These are phyloP conservation scores for Trichosporon sp. DNA, from an alignment of 1,284 basidiomycete genomes.

Conservation along the genomic window DNA sequence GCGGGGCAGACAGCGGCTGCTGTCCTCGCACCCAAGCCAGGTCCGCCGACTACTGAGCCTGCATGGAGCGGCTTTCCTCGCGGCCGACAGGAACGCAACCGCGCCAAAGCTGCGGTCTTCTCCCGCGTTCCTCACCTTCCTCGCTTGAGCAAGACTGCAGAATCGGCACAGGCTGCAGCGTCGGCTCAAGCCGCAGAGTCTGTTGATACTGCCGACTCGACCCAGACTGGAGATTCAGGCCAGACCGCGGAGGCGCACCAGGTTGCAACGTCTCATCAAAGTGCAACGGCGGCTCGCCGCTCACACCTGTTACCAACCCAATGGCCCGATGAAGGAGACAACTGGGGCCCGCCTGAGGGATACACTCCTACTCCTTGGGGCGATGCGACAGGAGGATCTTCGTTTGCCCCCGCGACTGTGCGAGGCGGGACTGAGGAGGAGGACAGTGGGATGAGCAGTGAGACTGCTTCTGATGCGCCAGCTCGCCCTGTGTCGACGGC, in stretches of 20 bases:
- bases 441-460: too few relatives aligned
- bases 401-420: background rate
- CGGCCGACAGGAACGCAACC: background rate
- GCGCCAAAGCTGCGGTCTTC: background rate
- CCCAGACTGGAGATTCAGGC: too few relatives aligned
- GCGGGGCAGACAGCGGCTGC: background rate
- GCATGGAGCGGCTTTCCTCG: background rate
- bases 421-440: too few relatives aligned
- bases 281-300: too few relatives aligned
- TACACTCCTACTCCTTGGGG: background rate
- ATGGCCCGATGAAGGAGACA: background rate
- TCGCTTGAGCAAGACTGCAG: background rate
- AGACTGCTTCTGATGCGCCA: too few relatives aligned
- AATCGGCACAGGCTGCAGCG: background rate
- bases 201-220: too few relatives aligned
- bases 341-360: background rate
- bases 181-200: too few relatives aligned
- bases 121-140: background rate
- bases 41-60: background rate
- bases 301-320: background rate
- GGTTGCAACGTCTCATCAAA: too few relatives aligned
- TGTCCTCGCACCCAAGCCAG: too few relatives aligned
- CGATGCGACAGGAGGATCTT: background rate
- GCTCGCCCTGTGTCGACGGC: background rate
- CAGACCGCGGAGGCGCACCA: too few relatives aligned